Percentiles rank a stretch among this genome's conserved stretches.
These are phyloP conservation scores for Moringa oleifera DNA, from an alignment of 345 rosid genomes.

Conservation along the genomic window DNA sequence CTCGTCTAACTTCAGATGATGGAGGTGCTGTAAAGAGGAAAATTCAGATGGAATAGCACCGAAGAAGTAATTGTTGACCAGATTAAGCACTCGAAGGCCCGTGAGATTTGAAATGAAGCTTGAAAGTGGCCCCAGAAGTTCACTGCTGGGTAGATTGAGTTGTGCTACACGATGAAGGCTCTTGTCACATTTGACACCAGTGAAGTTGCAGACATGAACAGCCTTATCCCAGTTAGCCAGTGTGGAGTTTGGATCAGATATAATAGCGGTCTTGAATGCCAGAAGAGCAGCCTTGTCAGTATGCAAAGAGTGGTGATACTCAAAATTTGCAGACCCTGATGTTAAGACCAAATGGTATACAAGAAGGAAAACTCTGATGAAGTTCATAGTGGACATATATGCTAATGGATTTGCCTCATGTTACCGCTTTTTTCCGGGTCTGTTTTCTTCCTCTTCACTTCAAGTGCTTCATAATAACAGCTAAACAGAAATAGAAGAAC, in stretches of 20 bases:
- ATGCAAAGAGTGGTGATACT: conserved; percentile 24
- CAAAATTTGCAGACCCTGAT: background rate
- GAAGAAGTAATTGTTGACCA: conserved; percentile 28
- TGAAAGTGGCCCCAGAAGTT: conserved; percentile 32
- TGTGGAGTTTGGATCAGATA: conserved; percentile 22
- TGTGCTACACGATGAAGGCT: conserved; percentile 25
- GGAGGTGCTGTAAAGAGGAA: conserved; percentile 31
- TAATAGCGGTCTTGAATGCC: conserved; percentile 30
- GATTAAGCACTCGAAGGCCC: conserved; percentile 26
- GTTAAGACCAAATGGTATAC: conserved; percentile 15
- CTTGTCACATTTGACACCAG: conserved; percentile 31
- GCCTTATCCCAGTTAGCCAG: conserved; percentile 39
- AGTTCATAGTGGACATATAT: conserved; percentile 15
- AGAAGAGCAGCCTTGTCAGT: conserved; percentile 48
- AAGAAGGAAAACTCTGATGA: conserved; percentile 20
- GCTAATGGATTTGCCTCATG: background rate
- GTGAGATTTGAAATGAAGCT: conserved; percentile 45
- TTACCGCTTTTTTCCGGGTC: background rate
- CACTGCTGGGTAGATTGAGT: conserved; percentile 21
- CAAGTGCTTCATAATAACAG: background rate
- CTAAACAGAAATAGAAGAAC: background rate
- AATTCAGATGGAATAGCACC: conserved; percentile 39
- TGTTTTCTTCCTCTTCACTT: background rate
- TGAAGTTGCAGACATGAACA: conserved; percentile 37
- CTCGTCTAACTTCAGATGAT: conserved; percentile 12